Percentiles rank a stretch among this genome's conserved stretches.
These are phyloP conservation scores for barrel medic (Medicago truncatula) DNA, from an alignment of 306 rosid species.

Conservation along the genomic window DNA sequence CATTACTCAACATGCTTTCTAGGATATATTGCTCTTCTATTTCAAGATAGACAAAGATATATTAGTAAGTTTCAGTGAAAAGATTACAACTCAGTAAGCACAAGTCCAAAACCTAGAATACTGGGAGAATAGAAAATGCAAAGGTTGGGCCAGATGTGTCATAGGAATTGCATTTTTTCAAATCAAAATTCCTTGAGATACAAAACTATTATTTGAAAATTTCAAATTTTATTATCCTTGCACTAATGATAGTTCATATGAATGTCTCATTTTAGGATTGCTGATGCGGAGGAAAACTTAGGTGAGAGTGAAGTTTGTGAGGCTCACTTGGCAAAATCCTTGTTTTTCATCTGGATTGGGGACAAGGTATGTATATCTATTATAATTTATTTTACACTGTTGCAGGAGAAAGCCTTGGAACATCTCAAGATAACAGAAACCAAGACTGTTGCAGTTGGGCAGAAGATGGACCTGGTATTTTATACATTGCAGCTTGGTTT, in stretches of 20 bases:
- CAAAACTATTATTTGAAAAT: conserved; percentile 34
- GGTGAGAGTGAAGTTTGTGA: conserved; percentile 99
- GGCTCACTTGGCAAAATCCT: conserved; percentile 95
- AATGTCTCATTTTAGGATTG: conserved; percentile 67
- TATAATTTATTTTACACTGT: conserved; percentile 30
- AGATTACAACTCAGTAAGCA: not conserved
- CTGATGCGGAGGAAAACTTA: conserved; percentile 96
- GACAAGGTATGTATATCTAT: conserved; percentile 71
- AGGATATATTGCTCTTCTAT: not conserved
- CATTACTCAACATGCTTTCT: not conserved
- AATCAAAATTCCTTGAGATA: conserved; percentile 24
- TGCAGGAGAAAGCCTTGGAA: conserved; percentile 89
- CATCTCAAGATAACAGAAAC: conserved; percentile 92
- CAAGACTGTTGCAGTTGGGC: conserved; percentile 97
- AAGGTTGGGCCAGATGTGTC: conserved; percentile 21
- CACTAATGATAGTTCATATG: conserved; percentile 29
- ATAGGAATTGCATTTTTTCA: not conserved
- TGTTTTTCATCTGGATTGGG: conserved; percentile 85
- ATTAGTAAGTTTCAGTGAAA: not conserved
- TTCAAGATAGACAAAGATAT: not conserved
- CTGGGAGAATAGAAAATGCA: conserved; percentile 2
- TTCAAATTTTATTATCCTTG: not conserved
- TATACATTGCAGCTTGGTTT: conserved; percentile 90
- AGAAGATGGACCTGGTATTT: conserved; percentile 97
- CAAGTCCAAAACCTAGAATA: not conserved